Base-by-base conservation (phyloP, 176 grass and related monocot genomes). In the Zoysia pacifica region DNA sequence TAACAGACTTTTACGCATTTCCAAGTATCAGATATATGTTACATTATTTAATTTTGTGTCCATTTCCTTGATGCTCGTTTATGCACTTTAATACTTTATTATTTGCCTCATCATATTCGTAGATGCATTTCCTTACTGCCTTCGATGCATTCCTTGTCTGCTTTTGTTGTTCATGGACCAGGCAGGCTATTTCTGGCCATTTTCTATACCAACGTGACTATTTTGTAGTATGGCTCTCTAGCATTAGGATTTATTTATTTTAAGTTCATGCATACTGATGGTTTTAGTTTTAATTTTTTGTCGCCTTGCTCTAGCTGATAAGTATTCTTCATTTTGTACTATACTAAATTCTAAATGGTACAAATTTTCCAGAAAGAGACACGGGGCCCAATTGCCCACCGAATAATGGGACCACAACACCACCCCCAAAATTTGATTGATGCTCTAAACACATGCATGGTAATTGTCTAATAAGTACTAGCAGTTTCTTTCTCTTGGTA, bases 371-470 rank as follows among this genome's bases (percentile, higher is more conserved):
- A 98, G 96, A 91, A 75, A 85, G 79, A 75, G 68, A 76, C 70
- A 81, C 74, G 87, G 42, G 71, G 84, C 75, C 88, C 90, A 65
- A 74, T 95, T 87, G 80, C 90, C 63, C 92, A 94, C 77, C 74
- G 79, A 65, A 77, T 92, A 65, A 98, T 94, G 86, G 96, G 96
- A 75, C 88, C 88, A 69, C 72, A 60, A 36, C 88, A 93, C 44
- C 96, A 98, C 59, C 89, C 92, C 65, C 72, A 82, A 79, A 90
- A 91, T 76, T 78, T 78, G 2, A 91, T 98, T 18, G 96, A 91
- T 62, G 76, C 60, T 74, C 83, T 98, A 58, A 98, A 95, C 48
- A 11, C 77, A 15, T 82, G 19, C 71, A 81, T 75, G 80, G 92
- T 94, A 91, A 84, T n/a, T 70, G 13, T 74, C n/a, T 51, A 14